Conservation (phyloP, 352 stramenopile genomes). For the Phytophthora uliginosa region DNA sequence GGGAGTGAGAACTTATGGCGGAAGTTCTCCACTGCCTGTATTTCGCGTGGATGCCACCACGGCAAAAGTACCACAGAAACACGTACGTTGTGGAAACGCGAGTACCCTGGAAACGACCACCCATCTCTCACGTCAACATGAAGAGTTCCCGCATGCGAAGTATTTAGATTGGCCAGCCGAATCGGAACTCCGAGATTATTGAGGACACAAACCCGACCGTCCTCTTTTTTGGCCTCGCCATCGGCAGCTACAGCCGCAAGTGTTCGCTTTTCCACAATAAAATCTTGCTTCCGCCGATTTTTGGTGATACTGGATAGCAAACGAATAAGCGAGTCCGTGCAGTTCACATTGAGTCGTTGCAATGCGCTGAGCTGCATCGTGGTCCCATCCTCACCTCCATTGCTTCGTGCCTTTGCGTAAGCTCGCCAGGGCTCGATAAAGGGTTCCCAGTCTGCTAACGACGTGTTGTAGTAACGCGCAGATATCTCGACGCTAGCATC, state of each 20-base stretch:
- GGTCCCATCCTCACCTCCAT: slow-evolving; percentile 62
- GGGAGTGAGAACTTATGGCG: slow-evolving; percentile 84
- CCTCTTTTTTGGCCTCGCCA: slow-evolving; percentile 85
- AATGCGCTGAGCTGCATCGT: slow-evolving; percentile 86
- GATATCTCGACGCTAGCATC: slow-evolving; percentile 87
- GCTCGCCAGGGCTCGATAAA: slow-evolving; percentile 89
- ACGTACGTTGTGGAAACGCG: slow-evolving; percentile 87
- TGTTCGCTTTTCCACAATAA: slow-evolving; percentile 80
- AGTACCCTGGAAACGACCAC: slow-evolving; percentile 87
- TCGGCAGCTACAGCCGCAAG: slow-evolving; percentile 82
- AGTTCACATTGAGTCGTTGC: slow-evolving; percentile 89
- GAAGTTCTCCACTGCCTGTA: slow-evolving; percentile 75
- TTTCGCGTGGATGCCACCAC: slow-evolving; percentile 89
- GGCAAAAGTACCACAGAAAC: slow-evolving; percentile 87
- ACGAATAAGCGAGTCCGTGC: slow-evolving; percentile 86
- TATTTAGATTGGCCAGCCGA: slow-evolving; percentile 90
- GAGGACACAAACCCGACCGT: slow-evolving; percentile 87
- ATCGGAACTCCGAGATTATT: slow-evolving; percentile 92
- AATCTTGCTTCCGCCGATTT: slow-evolving; percentile 79
- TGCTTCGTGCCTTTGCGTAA: slow-evolving; percentile 73
- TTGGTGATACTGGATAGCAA: slow-evolving; percentile 85
- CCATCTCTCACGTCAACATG: slow-evolving; percentile 88
- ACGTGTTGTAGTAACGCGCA: slow-evolving; percentile 91
- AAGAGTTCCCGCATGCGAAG: slow-evolving; percentile 81
- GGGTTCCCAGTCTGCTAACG: slow-evolving; percentile 89